Evolutionary conservation across 192 early-diverging fungal species (phyloP).

Genomic region (Chytriomyces sp.): DNA sequence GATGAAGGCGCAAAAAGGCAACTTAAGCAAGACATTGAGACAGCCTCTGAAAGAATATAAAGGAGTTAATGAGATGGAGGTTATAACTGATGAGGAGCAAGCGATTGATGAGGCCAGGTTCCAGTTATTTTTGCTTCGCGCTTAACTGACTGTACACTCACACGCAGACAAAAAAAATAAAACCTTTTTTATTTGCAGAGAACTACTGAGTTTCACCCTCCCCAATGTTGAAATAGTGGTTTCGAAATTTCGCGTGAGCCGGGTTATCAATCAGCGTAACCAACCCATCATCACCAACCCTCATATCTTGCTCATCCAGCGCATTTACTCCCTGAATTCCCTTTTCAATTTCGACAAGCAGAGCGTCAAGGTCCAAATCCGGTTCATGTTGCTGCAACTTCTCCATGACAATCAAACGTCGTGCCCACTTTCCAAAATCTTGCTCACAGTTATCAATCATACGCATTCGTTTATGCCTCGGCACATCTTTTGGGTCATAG

Average conservation of each 20-base stretch:
- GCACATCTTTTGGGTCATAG: conserved; percentile 70
- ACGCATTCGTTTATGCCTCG: conserved; percentile 77
- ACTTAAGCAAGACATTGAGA: conserved; percentile 77
- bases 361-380: conserved; percentile 20
- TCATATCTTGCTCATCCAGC: conserved; percentile 5
- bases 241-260: neutral
- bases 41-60: conserved; percentile 32
- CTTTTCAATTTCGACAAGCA: conserved; percentile 19
- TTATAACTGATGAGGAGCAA: conserved; percentile 84
- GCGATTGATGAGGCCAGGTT: conserved; percentile 56
- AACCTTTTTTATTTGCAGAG: neutral
- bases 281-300: conserved; percentile 10
- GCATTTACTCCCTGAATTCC: neutral
- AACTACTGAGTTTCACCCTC: neutral
- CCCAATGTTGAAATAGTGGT: neutral
- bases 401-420: conserved; percentile 94
- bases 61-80: conserved; percentile 26
- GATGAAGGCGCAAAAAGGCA: conserved; percentile 73
- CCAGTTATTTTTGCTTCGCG: conserved; percentile 27
- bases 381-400: conserved; percentile 61
- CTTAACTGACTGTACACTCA: neutral
- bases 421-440: conserved; percentile 89
- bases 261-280: conserved; percentile 22
- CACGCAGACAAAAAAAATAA: neutral
- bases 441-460: conserved; percentile 93